Evolutionary conservation across 2,329 filamentous ascomycete genomes (phyloP), one percentile per base, ranked within the genome.

Genomic region (Talaromyces pinophilus): DNA sequence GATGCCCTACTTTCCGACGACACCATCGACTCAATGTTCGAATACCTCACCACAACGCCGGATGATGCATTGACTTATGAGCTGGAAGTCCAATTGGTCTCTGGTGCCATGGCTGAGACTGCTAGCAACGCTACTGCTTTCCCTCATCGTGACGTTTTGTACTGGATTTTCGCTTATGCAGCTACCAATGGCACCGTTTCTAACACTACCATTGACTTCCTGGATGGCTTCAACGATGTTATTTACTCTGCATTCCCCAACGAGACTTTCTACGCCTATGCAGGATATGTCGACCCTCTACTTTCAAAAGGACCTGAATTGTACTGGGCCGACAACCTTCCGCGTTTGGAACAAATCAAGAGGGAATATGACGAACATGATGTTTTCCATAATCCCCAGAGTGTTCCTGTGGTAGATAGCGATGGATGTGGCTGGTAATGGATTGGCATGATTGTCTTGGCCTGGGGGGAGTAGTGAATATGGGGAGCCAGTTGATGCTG

Each of bases 121-220:
- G 76, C 86, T 0, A 73, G 75, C 67, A 80, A 87, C 69, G 83
- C 83, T 7, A 89, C 87, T 0, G 84, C 87, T 8, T 90, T 88
- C 71, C 82, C 85, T 0, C 88, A 90, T 71, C 84, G 88, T 57
- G 85, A 90, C 78, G 86, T 86, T 69, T 70, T 89, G 46, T 84
- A 89, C 76, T 88, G 87, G 77, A 84, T 87, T 72, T 86, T 90
- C 72, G 85, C 83, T 0, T 90, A 89, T 71, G 85, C 81, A 10
- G 71, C 89, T 52, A 85, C 83, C 17, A 35, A 46, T 35, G 76
- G 75, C 1, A 72, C 70, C 0, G 69, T 88, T 17, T 79, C 78
- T 1, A 69, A 78, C 17, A 78, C 75, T 11, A 86, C 83, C 1
- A 81, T 78, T 67, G 69, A 76, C 0, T 88, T 88, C 63, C 72